Conservation (phyloP, 495 filamentous ascomycete species). For the Penicillium riverlandense region DNA sequence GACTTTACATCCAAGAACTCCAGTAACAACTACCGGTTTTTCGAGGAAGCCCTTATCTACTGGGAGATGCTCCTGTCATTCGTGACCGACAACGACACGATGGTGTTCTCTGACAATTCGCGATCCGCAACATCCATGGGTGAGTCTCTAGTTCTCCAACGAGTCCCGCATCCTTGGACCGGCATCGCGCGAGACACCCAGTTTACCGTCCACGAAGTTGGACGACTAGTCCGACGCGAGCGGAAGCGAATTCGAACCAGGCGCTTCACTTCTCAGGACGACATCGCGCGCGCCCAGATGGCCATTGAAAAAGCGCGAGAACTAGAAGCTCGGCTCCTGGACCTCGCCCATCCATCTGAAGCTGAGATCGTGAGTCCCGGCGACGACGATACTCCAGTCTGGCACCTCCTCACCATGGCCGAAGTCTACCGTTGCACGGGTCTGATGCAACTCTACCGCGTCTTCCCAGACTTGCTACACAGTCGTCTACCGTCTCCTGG, state of each 20-base stretch:
- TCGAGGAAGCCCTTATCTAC: constrained; percentile 51
- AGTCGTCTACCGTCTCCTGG: constrained; percentile 26
- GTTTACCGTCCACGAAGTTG: constrained; percentile 48
- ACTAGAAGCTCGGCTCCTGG: constrained; percentile 45
- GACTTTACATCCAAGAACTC: constrained; percentile 14
- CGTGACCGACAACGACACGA: constrained; percentile 40
- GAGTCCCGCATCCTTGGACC: constrained; percentile 52
- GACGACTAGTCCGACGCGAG: constrained; percentile 43
- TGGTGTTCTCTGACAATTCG: constrained; percentile 16
- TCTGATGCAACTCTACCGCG: constrained; percentile 47
- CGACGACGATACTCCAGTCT: constrained; percentile 48
- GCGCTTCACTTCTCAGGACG: constrained; percentile 29
- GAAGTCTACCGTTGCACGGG: constrained; percentile 50
- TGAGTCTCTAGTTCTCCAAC: constrained; percentile 29
- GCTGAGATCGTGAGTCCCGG: constrained; percentile 46
- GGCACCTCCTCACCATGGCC: constrained; percentile 50
- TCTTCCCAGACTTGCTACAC: constrained; percentile 45
- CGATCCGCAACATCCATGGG: constrained; percentile 5
- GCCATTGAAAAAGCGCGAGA: constrained; percentile 39
- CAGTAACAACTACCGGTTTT: constrained; percentile 48
- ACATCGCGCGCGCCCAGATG: constrained; percentile 32
- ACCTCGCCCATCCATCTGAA: constrained; percentile 39
- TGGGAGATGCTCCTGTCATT: constrained; percentile 57
- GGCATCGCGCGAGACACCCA: constrained; percentile 49
- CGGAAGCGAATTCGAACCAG: constrained; percentile 32